phyloP scores from a whole-genome alignment of 2,329 filamentous ascomycete genomes.

The Remersonia thermophila region DNA sequence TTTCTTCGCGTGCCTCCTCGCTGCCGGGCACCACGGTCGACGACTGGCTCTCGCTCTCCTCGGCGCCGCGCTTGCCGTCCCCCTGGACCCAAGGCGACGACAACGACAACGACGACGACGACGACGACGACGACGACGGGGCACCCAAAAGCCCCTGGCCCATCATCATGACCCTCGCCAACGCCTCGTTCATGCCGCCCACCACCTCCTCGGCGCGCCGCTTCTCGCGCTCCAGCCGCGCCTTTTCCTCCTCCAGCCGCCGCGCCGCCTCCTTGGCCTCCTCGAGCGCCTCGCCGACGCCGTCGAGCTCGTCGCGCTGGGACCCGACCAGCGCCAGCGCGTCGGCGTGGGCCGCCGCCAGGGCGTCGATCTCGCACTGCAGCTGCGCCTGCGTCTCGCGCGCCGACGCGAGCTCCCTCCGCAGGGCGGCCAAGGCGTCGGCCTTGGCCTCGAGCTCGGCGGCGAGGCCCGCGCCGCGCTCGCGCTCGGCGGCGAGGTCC shows the following conservation, averaged over 20 bases:
- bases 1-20: conserved; percentile 9
- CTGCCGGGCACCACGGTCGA: conserved; percentile 4
- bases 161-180: conserved; percentile 35
- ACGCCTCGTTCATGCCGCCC: conserved; percentile 38
- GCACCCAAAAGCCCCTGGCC: conserved; percentile 34
- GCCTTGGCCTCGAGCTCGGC: conserved; percentile 20
- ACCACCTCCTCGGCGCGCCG: conserved; percentile 31
- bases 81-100: too few species aligned
- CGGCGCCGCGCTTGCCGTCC: too few species aligned
- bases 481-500: conserved; percentile 21
- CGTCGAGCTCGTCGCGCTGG: conserved; percentile 36
- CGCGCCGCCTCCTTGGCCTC: conserved; percentile 35
- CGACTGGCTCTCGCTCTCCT: conserved; percentile 21
- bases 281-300: conserved; percentile 32
- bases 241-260: conserved; percentile 35
- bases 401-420: conserved; percentile 31
- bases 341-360: conserved; percentile 23
- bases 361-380: conserved; percentile 25
- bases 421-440: conserved; percentile 29
- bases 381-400: conserved; percentile 28
- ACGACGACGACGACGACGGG: too few species aligned
- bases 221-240: conserved; percentile 28
- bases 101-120: too few species aligned
- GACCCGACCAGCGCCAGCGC: conserved; percentile 30
- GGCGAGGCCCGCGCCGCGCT: conserved; percentile 23